Evolutionary conservation across 1,284 basidiomycete species (phyloP), one percentile per base, ranked within the genome.

Genomic region (Fomitopsis schrenkii): DNA sequence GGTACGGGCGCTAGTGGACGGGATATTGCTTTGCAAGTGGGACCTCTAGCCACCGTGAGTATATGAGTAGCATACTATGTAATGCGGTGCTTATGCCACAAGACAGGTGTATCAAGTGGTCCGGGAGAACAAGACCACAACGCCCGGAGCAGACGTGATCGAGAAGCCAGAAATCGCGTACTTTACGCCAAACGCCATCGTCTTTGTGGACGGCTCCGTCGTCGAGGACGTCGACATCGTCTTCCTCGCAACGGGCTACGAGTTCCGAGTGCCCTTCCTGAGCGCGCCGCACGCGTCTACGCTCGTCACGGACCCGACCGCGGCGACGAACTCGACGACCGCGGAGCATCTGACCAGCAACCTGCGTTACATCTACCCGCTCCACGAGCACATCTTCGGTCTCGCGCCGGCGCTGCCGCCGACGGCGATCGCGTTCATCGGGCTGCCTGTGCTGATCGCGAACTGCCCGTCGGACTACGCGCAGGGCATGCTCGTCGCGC

Each of bases 201-300:
- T 81, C 8, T 83, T 86, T 64, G 68, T 67, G 0, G 83, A 86
- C 63, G 79, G 78, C 4, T 77, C 79, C 1, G 64, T 67, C 0
- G 63, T 75, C 0, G 45, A 62, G 15, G 74, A 78, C 44, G 76
- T 83, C 26, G 82, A 86, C 61, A 66, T 76, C 2, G 70, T 87
- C 30, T 70, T 86, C 40, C 75, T 84, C 10, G 84, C 73, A 0
- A 86, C 83, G 0, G 85, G 85, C 5, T 86, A 86, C 63, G 78
- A 84, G 58, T 64, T 80, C 59, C 77, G 75, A 36, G 73, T 83
- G 7, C 83, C 83, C 0, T 86, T 85, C 72, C 77, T 87, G 17
- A 77, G 45, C 66, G 62, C 17, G 71, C 77, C 50, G 70, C 75
- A 41, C 71, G 62, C 69, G 0, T 63, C 64, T 33, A 61, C 67